Base-by-base conservation (phyloP, 805 yeast genomes). In the Candida dendrica region DNA sequence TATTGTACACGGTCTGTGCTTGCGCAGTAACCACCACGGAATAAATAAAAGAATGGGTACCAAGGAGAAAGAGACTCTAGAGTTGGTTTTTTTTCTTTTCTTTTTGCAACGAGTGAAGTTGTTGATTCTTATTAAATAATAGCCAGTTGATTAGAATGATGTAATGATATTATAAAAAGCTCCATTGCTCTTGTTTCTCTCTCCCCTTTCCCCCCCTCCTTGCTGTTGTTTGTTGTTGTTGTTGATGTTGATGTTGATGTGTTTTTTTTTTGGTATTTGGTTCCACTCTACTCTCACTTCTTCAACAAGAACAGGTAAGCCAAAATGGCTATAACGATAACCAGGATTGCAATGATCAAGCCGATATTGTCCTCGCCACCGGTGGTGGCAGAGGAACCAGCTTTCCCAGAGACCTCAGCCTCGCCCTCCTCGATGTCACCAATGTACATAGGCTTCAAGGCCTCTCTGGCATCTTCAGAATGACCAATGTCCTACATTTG, bases 401-500 rank as follows among this genome's bases (percentile, higher is more conserved):
- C 26, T 9, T 18, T 20, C 2, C 22, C 8, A 2, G 22, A 14
- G 8, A 16, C 9, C 8, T 16, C 26, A 8, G 52, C 58, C 24
- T 59, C 57, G 34, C 41, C 42, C 34, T 47, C 47, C 14, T 89
- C 90, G 40, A 91, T 72, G 41, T 74, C 81, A 50, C 98, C 98
- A 45, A 93, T 74, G 51, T 75, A 69, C 58, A 88, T 68, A 34
- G 75, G 78, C 36, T 66, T 71, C 55, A 93, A 70, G 52, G 83
- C 71, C 54, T 83, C 93, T 53, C 81, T 79, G 34, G 99, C 98
- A 52, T 90, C 96, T 48, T 90, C 97, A 30, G 98, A 88, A 68
- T 93, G 99, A 30, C 99, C 99, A 60, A 93, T 90, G 58, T 88
- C 96, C 80, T 42, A 74, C 2, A 11, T 26, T 15, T 42, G 48